Evolutionary conservation across 139 green algal genomes (phyloP).

Genomic region (Edaphochlamys debaryana): DNA sequence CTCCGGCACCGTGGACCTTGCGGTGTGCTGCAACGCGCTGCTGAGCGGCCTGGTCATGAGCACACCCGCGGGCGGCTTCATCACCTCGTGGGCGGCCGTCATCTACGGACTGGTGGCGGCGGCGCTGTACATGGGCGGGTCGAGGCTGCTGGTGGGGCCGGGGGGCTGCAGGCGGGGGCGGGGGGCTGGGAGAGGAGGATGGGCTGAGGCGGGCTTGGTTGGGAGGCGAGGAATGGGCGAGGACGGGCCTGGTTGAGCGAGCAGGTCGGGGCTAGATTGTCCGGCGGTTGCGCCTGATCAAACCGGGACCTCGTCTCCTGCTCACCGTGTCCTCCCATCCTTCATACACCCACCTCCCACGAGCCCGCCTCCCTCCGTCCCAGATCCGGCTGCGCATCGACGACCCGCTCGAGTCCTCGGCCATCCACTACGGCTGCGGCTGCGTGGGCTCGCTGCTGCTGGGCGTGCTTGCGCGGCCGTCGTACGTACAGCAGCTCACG

Average conservation of each 20-base stretch:
- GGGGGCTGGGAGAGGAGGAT: too few species aligned
- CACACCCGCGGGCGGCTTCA: slow-evolving; percentile 54
- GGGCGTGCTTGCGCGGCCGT: slow-evolving; percentile 50
- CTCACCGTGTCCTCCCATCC: too few species aligned
- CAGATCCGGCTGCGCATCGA: slow-evolving; percentile 43
- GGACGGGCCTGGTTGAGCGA: too few species aligned
- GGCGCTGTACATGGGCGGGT: slow-evolving; percentile 44
- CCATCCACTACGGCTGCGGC: slow-evolving; percentile 54
- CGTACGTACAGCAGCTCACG: slow-evolving; percentile 50
- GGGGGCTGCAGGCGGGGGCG: not conserved
- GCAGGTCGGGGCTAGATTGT: too few species aligned
- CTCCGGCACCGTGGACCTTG: slow-evolving; percentile 57
- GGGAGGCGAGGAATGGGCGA: too few species aligned
- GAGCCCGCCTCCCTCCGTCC: not conserved
- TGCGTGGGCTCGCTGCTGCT: slow-evolving; percentile 49
- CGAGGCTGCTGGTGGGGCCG: slow-evolving; percentile 50
- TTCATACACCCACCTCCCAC: too few species aligned
- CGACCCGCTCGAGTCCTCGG: slow-evolving; percentile 57
- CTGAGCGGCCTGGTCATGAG: slow-evolving; percentile 54
- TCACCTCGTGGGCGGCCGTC: slow-evolving; percentile 58
- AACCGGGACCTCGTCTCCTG: too few species aligned
- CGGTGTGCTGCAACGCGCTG: slow-evolving; percentile 56
- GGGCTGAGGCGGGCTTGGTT: too few species aligned
- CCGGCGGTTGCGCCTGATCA: too few species aligned
- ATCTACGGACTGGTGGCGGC: slow-evolving; percentile 48